Evolutionary conservation across 495 filamentous ascomycete genomes (phyloP).

Genomic region (Lasiosphaeria miniovina): DNA sequence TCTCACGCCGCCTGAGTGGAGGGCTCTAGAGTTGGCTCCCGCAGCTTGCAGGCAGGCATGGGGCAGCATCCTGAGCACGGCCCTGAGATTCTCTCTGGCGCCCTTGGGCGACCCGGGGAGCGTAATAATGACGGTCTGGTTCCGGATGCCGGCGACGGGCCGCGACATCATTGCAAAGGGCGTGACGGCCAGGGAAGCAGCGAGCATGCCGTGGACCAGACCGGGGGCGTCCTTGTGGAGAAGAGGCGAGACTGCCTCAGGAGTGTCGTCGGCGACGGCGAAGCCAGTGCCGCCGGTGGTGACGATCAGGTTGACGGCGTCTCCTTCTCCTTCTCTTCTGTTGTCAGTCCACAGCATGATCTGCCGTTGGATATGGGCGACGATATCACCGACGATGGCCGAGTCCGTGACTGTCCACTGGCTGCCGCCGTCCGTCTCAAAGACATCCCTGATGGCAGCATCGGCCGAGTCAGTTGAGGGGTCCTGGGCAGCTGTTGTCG

Average conservation of each 20-base stretch:
- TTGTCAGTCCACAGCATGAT: slow-evolving; percentile 69
- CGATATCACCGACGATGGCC: slow-evolving; percentile 78
- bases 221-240: slow-evolving; percentile 87
- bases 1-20: slow-evolving; percentile 78
- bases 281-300: slow-evolving; percentile 95
- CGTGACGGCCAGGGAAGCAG: slow-evolving; percentile 78
- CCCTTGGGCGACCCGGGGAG: slow-evolving; percentile 95
- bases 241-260: slow-evolving; percentile 80
- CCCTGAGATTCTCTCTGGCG: slow-evolving; percentile 91
- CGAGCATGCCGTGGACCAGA: slow-evolving; percentile 90
- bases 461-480: slow-evolving; percentile 74
- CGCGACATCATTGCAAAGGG: slow-evolving; percentile 98
- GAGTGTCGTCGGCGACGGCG: slow-evolving; percentile 80
- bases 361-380: slow-evolving; percentile 67
- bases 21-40: slow-evolving; percentile 71
- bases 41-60: slow-evolving; percentile 91
- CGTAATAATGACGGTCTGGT: slow-evolving; percentile 81
- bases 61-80: slow-evolving; percentile 83
- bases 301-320: slow-evolving; percentile 68
- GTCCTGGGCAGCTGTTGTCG: slow-evolving; percentile 85
- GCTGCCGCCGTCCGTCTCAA: slow-evolving; percentile 57
- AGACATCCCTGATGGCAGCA: slow-evolving; percentile 60
- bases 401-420: slow-evolving; percentile 67
- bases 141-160: slow-evolving; percentile 84
- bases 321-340: slow-evolving; percentile 43